Conservation (phyloP, 140 eudicot genomes). For the Flaveria floridana region DNA sequence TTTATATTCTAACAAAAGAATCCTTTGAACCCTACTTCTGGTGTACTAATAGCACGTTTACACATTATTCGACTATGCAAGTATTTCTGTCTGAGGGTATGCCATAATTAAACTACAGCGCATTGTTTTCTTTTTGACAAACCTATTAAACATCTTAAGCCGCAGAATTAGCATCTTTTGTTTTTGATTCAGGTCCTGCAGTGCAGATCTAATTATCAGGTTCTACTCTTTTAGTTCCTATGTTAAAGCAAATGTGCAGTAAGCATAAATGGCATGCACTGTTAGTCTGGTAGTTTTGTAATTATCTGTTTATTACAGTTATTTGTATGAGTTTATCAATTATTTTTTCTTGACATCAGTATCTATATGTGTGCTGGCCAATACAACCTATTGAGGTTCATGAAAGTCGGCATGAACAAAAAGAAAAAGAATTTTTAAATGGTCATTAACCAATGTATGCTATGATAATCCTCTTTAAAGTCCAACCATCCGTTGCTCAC, state of each 20-base stretch:
- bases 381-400: constrained; percentile 11
- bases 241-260: background rate
- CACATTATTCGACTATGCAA: background rate
- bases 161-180: background rate
- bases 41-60: background rate
- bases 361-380: background rate
- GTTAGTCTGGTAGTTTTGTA: background rate
- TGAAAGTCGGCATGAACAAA: background rate
- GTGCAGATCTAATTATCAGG: background rate
- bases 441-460: background rate
- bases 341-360: background rate
- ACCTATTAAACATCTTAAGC: background rate
- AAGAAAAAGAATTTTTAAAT: background rate
- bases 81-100: background rate
- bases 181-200: background rate
- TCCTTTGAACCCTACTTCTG: background rate
- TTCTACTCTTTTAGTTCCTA: background rate
- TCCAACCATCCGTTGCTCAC: constrained; percentile 1
- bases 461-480: background rate
- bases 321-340: background rate
- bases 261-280: background rate
- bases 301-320: background rate
- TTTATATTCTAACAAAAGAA: no score
- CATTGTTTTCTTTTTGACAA: background rate
- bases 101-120: background rate